Evolutionary conservation across 805 yeast species (phyloP).

Genomic region (Kodamaea fukazawae): DNA sequence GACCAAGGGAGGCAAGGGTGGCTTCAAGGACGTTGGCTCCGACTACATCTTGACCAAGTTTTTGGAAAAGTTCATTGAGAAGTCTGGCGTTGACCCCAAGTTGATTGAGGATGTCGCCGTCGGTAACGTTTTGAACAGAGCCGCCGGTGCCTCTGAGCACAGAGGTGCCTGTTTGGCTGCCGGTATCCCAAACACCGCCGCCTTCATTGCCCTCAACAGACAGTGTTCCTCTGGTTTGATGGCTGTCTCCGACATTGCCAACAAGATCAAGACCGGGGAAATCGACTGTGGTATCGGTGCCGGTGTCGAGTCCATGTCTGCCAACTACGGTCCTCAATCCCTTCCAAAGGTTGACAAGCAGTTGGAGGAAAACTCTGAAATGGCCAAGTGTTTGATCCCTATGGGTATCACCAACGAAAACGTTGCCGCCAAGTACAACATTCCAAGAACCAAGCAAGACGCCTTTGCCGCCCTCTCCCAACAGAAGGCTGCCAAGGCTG

Average conservation of each 20-base stretch:
- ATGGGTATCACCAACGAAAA: slow-evolving; percentile 97
- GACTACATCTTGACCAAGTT: slow-evolving; percentile 74
- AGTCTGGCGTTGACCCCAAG: slow-evolving; percentile 45
- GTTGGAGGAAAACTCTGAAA: slow-evolving; percentile 35
- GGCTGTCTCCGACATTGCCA: slow-evolving; percentile 87
- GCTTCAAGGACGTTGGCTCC: slow-evolving; percentile 76
- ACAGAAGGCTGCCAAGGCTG: slow-evolving; percentile 78
- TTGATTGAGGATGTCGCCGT: slow-evolving; percentile 81
- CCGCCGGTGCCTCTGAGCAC: slow-evolving; percentile 94
- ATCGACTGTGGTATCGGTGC: slow-evolving; percentile 87
- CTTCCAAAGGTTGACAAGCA: slow-evolving; percentile 47
- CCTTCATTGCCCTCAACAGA: slow-evolving; percentile 83
- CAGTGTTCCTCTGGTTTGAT: slow-evolving; percentile 94
- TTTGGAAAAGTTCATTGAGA: slow-evolving; percentile 57
- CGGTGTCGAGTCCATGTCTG: slow-evolving; percentile 95
- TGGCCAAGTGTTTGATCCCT: slow-evolving; percentile 78
- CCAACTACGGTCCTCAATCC: slow-evolving; percentile 78
- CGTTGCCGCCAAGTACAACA: slow-evolving; percentile 64
- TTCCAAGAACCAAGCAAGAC: slow-evolving; percentile 76
- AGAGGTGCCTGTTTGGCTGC: slow-evolving; percentile 90
- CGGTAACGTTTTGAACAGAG: slow-evolving; percentile 89
- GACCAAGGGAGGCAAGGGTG: slow-evolving; percentile 84
- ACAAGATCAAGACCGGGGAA: slow-evolving; percentile 83
- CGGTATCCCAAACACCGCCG: slow-evolving; percentile 78
- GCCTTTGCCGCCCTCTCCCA: slow-evolving; percentile 85